Evolutionary conservation across 2,329 filamentous ascomycete genomes (phyloP).

Genomic region (Amauroascus niger): DNA sequence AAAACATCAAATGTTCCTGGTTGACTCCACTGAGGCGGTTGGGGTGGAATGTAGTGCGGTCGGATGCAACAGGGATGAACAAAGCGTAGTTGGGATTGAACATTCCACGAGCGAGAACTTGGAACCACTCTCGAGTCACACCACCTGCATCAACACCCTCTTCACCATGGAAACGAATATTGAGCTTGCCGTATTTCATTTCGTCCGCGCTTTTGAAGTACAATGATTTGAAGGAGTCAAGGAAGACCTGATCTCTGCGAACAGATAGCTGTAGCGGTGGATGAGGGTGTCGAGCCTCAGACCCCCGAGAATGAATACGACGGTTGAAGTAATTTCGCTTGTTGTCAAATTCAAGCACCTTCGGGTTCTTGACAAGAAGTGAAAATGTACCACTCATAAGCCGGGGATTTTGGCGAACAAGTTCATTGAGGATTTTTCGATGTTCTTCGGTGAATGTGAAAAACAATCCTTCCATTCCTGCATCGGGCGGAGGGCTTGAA

Average conservation of each 20-base stretch:
- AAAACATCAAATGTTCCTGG: conserved; percentile 90
- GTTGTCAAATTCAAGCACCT: conserved; percentile 98
- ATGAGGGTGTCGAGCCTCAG: conserved; percentile 60
- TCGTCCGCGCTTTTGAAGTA: conserved; percentile 96
- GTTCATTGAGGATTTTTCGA: conserved; percentile 92
- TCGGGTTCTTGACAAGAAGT: conserved; percentile 92
- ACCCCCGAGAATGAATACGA: conserved; percentile 68
- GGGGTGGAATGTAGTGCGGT: conserved; percentile 96
- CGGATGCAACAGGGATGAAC: conserved; percentile 92
- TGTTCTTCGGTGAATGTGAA: conserved; percentile 97
- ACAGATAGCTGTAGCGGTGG: conserved; percentile 77
- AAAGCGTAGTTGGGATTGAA: conserved; percentile 97
- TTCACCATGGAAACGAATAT: conserved; percentile 92
- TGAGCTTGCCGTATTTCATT: conserved; percentile 98
- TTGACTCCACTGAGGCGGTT: conserved; percentile 92
- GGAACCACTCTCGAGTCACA: conserved; percentile 98
- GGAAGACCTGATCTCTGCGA: conserved; percentile 89
- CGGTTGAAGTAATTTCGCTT: conserved; percentile 98
- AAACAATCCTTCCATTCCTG: conserved; percentile 79
- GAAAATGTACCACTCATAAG: conserved; percentile 98
- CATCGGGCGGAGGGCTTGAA: conserved; percentile 68
- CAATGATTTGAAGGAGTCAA: conserved; percentile 95
- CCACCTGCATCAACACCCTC: conserved; percentile 96
- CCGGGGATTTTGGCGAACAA: conserved; percentile 92
- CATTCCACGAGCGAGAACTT: conserved; percentile 94